phyloP scores from a whole-genome alignment of 2,329 filamentous ascomycete genomes.

The Arachnopeziza araneosa region DNA sequence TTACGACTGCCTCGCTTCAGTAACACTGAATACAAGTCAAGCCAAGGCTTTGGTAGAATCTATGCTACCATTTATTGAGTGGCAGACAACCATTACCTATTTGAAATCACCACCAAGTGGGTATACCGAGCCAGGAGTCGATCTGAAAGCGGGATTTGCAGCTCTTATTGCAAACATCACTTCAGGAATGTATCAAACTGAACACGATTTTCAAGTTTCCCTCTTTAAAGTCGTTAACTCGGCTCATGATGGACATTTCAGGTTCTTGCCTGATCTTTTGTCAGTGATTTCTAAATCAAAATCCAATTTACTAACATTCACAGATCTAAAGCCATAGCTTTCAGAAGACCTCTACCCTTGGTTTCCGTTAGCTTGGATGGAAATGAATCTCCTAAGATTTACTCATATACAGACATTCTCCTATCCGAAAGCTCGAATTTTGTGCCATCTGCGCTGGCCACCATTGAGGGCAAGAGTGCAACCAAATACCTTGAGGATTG shows the following conservation, averaged over 20 bases:
- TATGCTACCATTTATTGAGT: conserved; percentile 23
- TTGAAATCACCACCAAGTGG: conserved; percentile 47
- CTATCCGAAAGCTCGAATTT: conserved; percentile 10
- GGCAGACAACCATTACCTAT: conserved; percentile 22
- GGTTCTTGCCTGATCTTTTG: conserved; percentile 47
- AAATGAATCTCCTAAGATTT: conserved; percentile 49
- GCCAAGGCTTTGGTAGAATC: conserved; percentile 19
- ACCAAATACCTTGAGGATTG: conserved; percentile 41
- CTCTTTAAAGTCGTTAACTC: conserved; percentile 46
- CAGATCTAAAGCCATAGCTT: conserved; percentile 41
- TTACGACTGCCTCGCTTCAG: conserved; percentile 24
- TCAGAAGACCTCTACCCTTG: conserved; percentile 41
- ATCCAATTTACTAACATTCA: no score
- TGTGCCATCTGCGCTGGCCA: conserved; percentile 41
- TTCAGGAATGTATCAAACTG: conserved; percentile 25
- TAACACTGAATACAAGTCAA: conserved; percentile 16
- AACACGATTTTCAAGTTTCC: conserved; percentile 50
- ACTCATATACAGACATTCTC: conserved; percentile 39
- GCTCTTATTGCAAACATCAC: conserved; percentile 26
- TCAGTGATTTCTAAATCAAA: not conserved
- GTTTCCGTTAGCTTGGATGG: conserved; percentile 58
- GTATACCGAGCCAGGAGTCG: conserved; percentile 40
- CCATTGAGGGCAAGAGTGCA: conserved; percentile 50
- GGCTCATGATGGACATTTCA: conserved; percentile 61
- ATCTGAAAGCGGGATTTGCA: conserved; percentile 34